Evolutionary conservation across 129 eudicot species (phyloP).

Genomic region (Escallonia herrerae): DNA sequence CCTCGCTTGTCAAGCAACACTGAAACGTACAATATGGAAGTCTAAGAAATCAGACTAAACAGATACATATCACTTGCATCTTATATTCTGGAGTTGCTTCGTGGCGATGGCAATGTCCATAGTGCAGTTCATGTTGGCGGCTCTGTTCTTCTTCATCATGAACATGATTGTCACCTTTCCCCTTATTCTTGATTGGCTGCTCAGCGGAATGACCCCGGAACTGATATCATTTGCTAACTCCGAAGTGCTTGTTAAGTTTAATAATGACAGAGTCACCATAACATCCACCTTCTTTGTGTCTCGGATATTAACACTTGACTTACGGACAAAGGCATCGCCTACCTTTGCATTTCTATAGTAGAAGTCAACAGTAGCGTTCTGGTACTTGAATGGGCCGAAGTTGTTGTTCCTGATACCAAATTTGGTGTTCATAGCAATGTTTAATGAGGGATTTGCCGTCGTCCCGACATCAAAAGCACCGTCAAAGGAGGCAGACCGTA

Average conservation of each 20-base stretch:
- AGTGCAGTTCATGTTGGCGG: conserved; percentile 16
- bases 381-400: conserved; percentile 8
- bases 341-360: conserved; percentile 1
- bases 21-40: no score
- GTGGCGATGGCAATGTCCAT: conserved; percentile 7
- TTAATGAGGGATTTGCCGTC: neutral
- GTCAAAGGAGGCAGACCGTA: neutral
- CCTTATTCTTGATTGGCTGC: conserved; percentile 6
- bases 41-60: no score
- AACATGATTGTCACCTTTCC: conserved; percentile 13
- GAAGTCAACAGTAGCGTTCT: conserved; percentile 1
- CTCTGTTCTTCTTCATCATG: conserved; percentile 14
- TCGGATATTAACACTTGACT: neutral
- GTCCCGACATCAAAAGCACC: neutral
- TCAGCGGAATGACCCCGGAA: conserved; percentile 14
- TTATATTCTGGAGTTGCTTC: conserved; percentile 13
- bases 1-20: no score
- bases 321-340: conserved; percentile 3
- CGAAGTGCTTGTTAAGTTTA: neutral
- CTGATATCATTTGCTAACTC: neutral
- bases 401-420: conserved; percentile 9
- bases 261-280: conserved; percentile 6
- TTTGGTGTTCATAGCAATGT: conserved; percentile 1
- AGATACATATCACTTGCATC: no score
- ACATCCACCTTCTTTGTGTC: conserved; percentile 16